phyloP scores from a whole-genome alignment of 2,329 filamentous ascomycete genomes.

The Botrytis aclada region DNA sequence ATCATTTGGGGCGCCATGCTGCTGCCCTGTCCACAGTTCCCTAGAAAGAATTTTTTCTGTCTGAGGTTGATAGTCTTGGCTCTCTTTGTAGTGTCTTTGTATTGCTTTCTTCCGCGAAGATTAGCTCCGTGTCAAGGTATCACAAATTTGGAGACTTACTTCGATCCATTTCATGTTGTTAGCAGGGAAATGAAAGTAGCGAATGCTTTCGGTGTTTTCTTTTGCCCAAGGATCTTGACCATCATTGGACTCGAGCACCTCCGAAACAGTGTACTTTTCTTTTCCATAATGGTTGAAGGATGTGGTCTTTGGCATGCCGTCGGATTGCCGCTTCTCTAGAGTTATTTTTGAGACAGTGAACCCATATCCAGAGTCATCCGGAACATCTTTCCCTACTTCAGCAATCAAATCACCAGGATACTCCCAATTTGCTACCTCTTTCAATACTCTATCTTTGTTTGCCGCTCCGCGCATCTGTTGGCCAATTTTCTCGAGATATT shows the following conservation, averaged over 20 bases:
- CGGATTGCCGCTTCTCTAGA: accelerated
- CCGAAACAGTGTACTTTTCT: not conserved
- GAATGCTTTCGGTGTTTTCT: not conserved
- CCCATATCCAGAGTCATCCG: not conserved
- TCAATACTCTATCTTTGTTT: not conserved
- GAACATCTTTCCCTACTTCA: accelerated
- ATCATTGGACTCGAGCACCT: accelerated
- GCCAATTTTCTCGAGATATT: accelerated
- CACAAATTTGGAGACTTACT: not conserved
- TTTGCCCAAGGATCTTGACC: accelerated
- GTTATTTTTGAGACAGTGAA: not conserved
- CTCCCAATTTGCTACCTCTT: not conserved
- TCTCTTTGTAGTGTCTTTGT: not conserved
- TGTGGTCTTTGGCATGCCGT: accelerated
- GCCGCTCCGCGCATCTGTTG: not conserved
- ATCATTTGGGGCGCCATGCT: not conserved
- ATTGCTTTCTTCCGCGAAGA: not conserved
- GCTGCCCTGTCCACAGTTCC: not conserved
- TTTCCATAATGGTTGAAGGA: accelerated
- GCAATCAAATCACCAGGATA: not conserved
- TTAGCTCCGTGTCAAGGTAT: not conserved
- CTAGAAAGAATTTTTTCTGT: not conserved
- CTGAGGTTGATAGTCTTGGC: not conserved
- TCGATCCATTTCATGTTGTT: not conserved
- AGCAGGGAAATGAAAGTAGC: not conserved